Evolutionary conservation across 441 rosid genomes (phyloP).

Genomic region (Populus hybrid): DNA sequence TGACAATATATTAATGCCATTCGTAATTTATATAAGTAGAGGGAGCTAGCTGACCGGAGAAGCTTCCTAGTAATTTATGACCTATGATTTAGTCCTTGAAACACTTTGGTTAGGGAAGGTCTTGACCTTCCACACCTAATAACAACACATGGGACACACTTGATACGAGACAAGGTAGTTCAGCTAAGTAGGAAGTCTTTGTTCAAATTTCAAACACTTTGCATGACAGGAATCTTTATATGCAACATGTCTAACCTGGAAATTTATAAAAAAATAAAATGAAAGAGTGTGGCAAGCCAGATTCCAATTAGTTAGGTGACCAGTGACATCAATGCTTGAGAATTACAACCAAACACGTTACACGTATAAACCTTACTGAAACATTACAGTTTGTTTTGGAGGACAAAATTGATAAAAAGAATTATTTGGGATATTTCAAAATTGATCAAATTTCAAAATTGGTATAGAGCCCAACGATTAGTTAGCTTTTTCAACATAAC

Average conservation of each 20-base stretch:
- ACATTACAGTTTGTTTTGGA: too few species aligned
- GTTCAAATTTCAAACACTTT: neutral
- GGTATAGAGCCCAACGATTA: too few species aligned
- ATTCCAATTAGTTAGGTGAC: neutral
- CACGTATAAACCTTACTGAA: neutral
- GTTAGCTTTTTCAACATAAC: too few species aligned
- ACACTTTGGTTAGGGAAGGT: neutral
- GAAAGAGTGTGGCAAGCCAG: neutral
- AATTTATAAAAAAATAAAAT: too few species aligned
- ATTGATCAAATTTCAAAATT: too few species aligned
- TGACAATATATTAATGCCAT: neutral
- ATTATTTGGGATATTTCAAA: too few species aligned
- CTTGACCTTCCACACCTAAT: conserved; percentile 49
- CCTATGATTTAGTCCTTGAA: neutral
- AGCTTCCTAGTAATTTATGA: neutral
- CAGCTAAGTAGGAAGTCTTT: conserved; percentile 32
- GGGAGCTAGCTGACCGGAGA: neutral
- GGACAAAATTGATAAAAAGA: too few species aligned
- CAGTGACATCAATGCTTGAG: neutral
- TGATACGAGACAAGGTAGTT: conserved; percentile 34
- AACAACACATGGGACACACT: conserved; percentile 6
- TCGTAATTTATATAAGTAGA: neutral
- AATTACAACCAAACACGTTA: neutral
- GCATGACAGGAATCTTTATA: neutral
- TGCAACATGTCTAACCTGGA: neutral